These are phyloP conservation scores for Saccharomyces hybrid DNA, from an alignment of 1,139 yeast genomes.

Conservation along the genomic window DNA sequence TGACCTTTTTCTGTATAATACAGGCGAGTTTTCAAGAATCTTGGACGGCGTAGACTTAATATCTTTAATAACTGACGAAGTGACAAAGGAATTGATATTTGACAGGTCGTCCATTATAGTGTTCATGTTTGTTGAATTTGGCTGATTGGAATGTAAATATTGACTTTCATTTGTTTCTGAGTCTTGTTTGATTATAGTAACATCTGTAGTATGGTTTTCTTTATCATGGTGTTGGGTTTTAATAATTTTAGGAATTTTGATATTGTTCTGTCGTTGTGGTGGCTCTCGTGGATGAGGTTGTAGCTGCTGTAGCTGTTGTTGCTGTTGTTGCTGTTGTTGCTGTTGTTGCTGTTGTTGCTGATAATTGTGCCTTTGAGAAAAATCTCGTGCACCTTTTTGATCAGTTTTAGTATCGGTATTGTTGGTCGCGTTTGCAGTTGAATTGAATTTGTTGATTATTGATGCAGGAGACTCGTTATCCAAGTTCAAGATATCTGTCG, in stretches of 20 bases:
- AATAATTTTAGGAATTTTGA: neutral
- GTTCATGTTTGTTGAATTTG: slow-evolving; percentile 14
- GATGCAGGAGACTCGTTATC: slow-evolving; percentile 28
- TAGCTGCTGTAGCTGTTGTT: neutral
- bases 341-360: slow-evolving; percentile 10
- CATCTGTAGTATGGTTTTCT: neutral
- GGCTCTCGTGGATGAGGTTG: slow-evolving; percentile 1
- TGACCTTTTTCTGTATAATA: slow-evolving; percentile 10
- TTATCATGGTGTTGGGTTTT: neutral
- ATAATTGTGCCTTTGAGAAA: neutral
- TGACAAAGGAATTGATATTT: slow-evolving; percentile 20
- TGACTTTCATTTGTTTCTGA: neutral
- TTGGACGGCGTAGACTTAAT: slow-evolving; percentile 12
- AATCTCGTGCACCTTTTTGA: slow-evolving; percentile 1
- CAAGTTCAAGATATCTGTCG: slow-evolving; percentile 24
- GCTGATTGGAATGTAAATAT: slow-evolving; percentile 1
- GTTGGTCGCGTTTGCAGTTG: slow-evolving; percentile 2
- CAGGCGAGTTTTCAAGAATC: slow-evolving; percentile 20
- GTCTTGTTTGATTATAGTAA: neutral
- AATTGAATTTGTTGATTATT: slow-evolving; percentile 33
- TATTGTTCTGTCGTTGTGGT: neutral
- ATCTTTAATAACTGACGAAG: slow-evolving; percentile 22
- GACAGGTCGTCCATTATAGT: slow-evolving; percentile 21
- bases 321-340: slow-evolving; percentile 8
- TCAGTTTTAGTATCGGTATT: slow-evolving; percentile 5